phyloP scores from a whole-genome alignment of 2,329 filamentous ascomycete species.

The Aspergillus puulaauensis region DNA sequence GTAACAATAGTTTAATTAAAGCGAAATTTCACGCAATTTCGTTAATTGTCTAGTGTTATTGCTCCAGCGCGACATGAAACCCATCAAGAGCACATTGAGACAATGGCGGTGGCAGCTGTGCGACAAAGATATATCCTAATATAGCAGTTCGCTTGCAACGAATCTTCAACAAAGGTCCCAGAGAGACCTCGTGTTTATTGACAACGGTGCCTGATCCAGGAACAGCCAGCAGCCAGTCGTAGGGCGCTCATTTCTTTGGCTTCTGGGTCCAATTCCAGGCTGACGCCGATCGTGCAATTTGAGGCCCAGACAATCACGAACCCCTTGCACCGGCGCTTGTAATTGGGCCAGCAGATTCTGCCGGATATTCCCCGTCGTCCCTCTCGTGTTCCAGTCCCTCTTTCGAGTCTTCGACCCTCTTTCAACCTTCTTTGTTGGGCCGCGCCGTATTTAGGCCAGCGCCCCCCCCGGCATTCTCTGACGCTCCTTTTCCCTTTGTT shows the following conservation, averaged over 20 bases:
- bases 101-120: background rate
- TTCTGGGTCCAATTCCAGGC: conserved; percentile 7
- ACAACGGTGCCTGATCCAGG: background rate
- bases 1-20: conserved; percentile 1
- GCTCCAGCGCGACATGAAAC: background rate
- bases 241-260: background rate
- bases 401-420: conserved; percentile 6
- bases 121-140: background rate
- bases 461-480: conserved; percentile 7
- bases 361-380: background rate
- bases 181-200: too few species aligned
- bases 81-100: background rate
- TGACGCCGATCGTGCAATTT: conserved; percentile 9
- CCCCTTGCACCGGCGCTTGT: conserved; percentile 12
- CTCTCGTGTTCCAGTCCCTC: background rate
- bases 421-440: conserved; percentile 4
- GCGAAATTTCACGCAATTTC: background rate
- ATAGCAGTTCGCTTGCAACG: background rate
- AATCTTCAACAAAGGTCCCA: too few species aligned
- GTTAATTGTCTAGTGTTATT: background rate
- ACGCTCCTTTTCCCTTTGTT: conserved; percentile 14
- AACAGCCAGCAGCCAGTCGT: conserved; percentile 3
- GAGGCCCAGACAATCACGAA: conserved; percentile 5
- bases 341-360: conserved; percentile 13
- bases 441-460: conserved; percentile 13